Conservation (phyloP, 768 basidiomycete genomes). For the Leccinum disarticulatum region DNA sequence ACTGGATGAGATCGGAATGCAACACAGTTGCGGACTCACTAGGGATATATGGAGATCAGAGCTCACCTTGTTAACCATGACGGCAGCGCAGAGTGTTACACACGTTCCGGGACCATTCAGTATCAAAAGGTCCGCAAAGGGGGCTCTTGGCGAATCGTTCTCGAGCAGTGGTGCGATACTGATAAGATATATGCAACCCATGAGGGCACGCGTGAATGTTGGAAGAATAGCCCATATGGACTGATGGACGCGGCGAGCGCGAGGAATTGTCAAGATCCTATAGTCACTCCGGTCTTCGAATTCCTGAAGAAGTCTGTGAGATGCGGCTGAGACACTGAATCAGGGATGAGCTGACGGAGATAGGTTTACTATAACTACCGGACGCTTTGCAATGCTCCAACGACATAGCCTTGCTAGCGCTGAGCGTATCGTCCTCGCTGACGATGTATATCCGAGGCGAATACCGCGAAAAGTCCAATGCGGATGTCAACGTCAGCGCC, state of each 20-base stretch:
- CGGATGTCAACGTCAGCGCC: conserved; percentile 67
- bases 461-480: conserved; percentile 76
- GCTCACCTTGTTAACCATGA: conserved; percentile 71
- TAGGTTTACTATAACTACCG: neutral
- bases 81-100: conserved; percentile 70
- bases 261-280: conserved; percentile 68
- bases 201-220: conserved; percentile 62
- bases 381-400: conserved; percentile 50
- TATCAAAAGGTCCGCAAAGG: conserved; percentile 74
- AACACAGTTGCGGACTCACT: conserved; percentile 9
- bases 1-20: conserved; percentile 41
- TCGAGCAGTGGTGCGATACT: conserved; percentile 50
- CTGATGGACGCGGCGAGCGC: conserved; percentile 88
- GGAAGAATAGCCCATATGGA: conserved; percentile 65
- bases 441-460: conserved; percentile 76
- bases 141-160: conserved; percentile 10
- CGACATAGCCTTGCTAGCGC: conserved; percentile 62
- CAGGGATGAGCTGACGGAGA: conserved; percentile 17
- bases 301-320: conserved; percentile 13
- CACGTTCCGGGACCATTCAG: conserved; percentile 97
- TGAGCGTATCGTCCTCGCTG: conserved; percentile 79
- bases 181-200: conserved; percentile 60
- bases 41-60: conserved; percentile 3
- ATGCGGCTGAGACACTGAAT: neutral
- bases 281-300: conserved; percentile 31